phyloP scores from a whole-genome alignment of 169 alveolate genomes.

The Cryptosporidium parvum region DNA sequence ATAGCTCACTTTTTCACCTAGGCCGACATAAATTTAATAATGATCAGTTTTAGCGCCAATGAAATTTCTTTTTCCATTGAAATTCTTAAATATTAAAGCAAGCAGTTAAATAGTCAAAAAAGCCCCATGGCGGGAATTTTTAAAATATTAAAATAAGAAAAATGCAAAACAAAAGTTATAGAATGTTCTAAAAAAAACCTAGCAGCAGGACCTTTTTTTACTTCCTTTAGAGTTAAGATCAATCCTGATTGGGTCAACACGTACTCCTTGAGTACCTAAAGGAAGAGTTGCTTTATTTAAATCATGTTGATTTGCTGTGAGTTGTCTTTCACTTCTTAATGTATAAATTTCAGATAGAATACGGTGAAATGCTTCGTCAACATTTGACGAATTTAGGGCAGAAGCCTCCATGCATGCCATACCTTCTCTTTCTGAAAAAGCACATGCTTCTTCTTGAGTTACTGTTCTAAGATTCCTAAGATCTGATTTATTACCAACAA shows the following conservation, averaged over 20 bases:
- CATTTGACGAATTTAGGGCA: slow-evolving; percentile 95
- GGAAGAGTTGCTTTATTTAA: slow-evolving; percentile 57
- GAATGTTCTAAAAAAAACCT: neutral
- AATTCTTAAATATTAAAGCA: neutral
- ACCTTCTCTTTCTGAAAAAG: slow-evolving; percentile 91
- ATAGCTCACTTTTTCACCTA: slow-evolving; percentile 7
- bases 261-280: slow-evolving; percentile 60
- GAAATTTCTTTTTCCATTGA: neutral
- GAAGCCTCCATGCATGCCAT: slow-evolving; percentile 96
- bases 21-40: neutral
- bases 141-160: neutral
- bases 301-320: slow-evolving; percentile 54
- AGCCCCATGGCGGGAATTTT: neutral
- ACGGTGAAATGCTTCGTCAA: slow-evolving; percentile 92
- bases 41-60: slow-evolving; percentile 5
- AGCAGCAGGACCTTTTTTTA: slow-evolving; percentile 54
- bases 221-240: slow-evolving; percentile 46
- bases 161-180: neutral
- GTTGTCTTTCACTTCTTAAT: slow-evolving; percentile 63
- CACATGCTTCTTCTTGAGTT: slow-evolving; percentile 92
- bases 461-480: slow-evolving; percentile 91
- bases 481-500: slow-evolving; percentile 98
- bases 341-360: slow-evolving; percentile 83
- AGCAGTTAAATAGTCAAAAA: neutral
- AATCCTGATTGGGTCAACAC: slow-evolving; percentile 65